Base-by-base conservation (phyloP, 73 alveolate species). In the Paramecium caudatum region DNA sequence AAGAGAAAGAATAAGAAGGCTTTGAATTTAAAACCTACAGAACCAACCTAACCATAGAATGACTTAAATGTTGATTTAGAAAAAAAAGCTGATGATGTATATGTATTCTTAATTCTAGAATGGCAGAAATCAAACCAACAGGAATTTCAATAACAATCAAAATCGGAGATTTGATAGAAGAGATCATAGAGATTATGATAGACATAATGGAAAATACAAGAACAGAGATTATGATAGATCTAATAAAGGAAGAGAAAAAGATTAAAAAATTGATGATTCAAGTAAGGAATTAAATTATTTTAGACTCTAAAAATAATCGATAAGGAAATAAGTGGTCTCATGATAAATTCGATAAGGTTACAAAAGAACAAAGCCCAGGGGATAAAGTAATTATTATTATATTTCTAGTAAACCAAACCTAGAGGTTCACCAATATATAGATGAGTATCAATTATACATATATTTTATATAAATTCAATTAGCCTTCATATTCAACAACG, bases 1-100 rank as follows among this genome's bases (percentile, higher is more conserved):
- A 69, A n/a, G 23, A 69, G 21, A 69, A 21, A 69, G 37, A 69
- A 69, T 39, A 36, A 15, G 43, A 45, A n/a, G 9, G 7, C 27
- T 43, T 5, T 7, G 32, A 36, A n/a, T 2, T 41, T 19, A 21
- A 45, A 74, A 41, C 13, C 46, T 3, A 21, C 49, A 41, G 68
- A 74, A 5, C 15, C 49, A 17, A 27, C 33, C 16, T 65, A 65
- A 65, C 32, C 80, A 55, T 10, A n/a, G 17, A 65, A 65, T 65
- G 83, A 65, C 34, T 15, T 65, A 21, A 65, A 65, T 32, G 30
- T 65, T 13, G 39, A 65, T 65, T 65, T 65, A 65, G 83, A 65
- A 32, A 65, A 65, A 65, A 65, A 65, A 65, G 83, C 6, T 0
- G 83, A 65, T 13, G 49, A 65, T 65, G 19, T 32, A 65, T 33